phyloP scores from a whole-genome alignment of 192 early-diverging fungal species.

The Phycomyces blakesleeanus region DNA sequence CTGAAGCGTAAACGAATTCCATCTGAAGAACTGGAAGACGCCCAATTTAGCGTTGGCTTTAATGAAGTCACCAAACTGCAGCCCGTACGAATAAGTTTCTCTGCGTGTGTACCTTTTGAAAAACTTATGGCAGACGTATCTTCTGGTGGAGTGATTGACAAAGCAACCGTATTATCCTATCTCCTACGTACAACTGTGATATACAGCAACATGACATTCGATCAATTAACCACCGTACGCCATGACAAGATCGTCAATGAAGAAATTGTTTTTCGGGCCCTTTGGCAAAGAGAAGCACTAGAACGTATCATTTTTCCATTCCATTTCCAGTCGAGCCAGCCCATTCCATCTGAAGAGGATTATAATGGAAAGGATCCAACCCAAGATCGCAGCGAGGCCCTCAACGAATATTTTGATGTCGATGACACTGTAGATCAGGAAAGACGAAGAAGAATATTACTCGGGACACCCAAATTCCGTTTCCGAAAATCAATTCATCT shows the following conservation, averaged over 20 bases:
- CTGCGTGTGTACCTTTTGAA: slow-evolving; percentile 30
- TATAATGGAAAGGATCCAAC: background rate
- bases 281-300: slow-evolving; percentile 35
- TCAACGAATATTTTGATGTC: slow-evolving; percentile 37
- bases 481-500: slow-evolving; percentile 21
- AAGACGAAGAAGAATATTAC: slow-evolving; percentile 12
- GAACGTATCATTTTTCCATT: slow-evolving; percentile 29
- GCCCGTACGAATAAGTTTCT: slow-evolving; percentile 14
- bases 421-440: slow-evolving; percentile 19
- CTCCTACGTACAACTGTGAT: slow-evolving; percentile 25
- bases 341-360: background rate
- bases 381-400: slow-evolving; percentile 19
- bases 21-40: slow-evolving; percentile 14
- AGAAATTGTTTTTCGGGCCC: slow-evolving; percentile 28
- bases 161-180: slow-evolving; percentile 26
- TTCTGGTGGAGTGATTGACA: slow-evolving; percentile 28
- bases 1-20: slow-evolving; percentile 27
- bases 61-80: background rate
- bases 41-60: background rate
- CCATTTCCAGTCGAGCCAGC: background rate
- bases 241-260: slow-evolving; percentile 33
- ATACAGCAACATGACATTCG: slow-evolving; percentile 38
- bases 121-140: slow-evolving; percentile 26
- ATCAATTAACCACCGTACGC: slow-evolving; percentile 26
- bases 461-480: slow-evolving; percentile 25